Evolutionary conservation across 495 filamentous ascomycete genomes (phyloP).

Genomic region (Podospora pseudocomata): DNA sequence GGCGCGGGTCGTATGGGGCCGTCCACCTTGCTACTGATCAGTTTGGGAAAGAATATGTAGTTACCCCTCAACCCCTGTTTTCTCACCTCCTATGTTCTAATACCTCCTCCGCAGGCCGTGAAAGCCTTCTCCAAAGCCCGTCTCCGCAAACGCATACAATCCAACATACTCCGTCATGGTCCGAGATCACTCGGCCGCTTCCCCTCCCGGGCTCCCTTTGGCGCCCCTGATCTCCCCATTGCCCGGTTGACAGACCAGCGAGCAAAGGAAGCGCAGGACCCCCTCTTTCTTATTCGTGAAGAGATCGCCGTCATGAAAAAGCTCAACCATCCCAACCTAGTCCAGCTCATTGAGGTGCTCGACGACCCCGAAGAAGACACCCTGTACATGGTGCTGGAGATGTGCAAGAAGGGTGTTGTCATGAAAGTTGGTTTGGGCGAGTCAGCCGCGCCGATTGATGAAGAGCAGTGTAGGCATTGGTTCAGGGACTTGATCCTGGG

Average conservation of each 20-base stretch:
- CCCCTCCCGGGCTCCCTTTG: slow-evolving; percentile 41
- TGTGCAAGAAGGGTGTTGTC: slow-evolving; percentile 96
- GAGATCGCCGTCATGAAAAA: slow-evolving; percentile 99
- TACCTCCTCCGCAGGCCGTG: slow-evolving; percentile 60
- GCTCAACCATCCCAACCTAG: slow-evolving; percentile 86
- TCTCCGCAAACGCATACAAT: slow-evolving; percentile 88
- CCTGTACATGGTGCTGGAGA: slow-evolving; percentile 96
- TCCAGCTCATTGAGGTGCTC: slow-evolving; percentile 87
- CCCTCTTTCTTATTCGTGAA: slow-evolving; percentile 84
- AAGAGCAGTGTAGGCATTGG: slow-evolving; percentile 82
- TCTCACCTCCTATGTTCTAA: not conserved
- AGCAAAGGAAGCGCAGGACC: slow-evolving; percentile 63
- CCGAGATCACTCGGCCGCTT: slow-evolving; percentile 42
- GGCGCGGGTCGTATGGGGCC: slow-evolving; percentile 89
- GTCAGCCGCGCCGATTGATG: slow-evolving; percentile 73
- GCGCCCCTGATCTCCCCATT: slow-evolving; percentile 63
- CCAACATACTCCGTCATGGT: slow-evolving; percentile 69
- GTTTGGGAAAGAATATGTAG: slow-evolving; percentile 88
- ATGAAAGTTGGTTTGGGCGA: slow-evolving; percentile 95
- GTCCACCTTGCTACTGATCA: slow-evolving; percentile 91
- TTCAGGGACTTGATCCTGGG: slow-evolving; percentile 94
- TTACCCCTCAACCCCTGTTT: slow-evolving; percentile 24
- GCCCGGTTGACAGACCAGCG: slow-evolving; percentile 45
- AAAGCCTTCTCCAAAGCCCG: slow-evolving; percentile 97
- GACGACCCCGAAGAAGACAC: slow-evolving; percentile 95